A percentile compares a stretch with the other conserved stretches of the same genome.
phyloP scores from a whole-genome alignment of 2,329 filamentous ascomycete genomes.

The Colletotrichum somersetense region DNA sequence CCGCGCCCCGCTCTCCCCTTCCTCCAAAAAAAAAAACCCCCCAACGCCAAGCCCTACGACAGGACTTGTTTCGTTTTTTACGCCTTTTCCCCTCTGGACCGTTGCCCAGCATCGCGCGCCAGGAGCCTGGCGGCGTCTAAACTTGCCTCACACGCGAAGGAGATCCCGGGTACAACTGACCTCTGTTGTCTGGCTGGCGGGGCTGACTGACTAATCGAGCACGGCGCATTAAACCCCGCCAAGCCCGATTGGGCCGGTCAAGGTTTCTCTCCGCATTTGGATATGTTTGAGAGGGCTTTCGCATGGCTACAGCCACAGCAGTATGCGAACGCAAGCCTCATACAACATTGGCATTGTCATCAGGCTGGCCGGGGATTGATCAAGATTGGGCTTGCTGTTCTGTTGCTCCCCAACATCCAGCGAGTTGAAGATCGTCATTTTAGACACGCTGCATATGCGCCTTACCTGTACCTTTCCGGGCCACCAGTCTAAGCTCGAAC shows the following conservation, averaged over 20 bases:
- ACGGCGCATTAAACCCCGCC: neutral
- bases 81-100: neutral
- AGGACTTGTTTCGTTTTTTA: neutral
- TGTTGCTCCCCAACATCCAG: neutral
- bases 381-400: neutral
- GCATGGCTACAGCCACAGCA: neutral
- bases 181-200: neutral
- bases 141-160: no score
- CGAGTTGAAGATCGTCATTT: constrained; percentile 2
- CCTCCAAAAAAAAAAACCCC: no score
- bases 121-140: neutral
- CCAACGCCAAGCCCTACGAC: neutral
- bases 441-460: neutral
- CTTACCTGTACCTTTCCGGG: neutral
- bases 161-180: neutral
- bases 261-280: neutral
- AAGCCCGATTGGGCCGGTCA: neutral
- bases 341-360: neutral
- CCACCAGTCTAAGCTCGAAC: neutral
- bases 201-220: neutral
- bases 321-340: neutral
- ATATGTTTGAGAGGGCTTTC: constrained; percentile 6
- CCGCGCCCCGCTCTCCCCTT: no score
- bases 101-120: neutral
- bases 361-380: neutral